phyloP scores from a whole-genome alignment of 208 protist genomes.

The Trypanosoma scelopori region DNA sequence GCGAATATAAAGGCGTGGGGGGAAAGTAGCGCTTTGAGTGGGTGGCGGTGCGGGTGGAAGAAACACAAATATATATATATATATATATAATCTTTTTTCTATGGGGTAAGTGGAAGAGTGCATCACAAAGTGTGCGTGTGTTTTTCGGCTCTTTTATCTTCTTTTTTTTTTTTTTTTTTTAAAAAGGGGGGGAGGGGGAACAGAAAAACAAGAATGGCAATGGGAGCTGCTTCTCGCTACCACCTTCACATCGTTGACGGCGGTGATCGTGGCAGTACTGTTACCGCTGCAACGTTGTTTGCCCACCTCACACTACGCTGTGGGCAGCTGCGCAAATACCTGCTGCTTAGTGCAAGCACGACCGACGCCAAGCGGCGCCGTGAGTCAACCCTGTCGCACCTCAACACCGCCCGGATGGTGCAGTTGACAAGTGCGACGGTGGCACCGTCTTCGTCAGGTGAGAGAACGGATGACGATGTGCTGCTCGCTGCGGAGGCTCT shows the following conservation, averaged over 20 bases:
- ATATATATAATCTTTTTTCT: no score
- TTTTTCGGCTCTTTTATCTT: no score
- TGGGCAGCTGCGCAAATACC: slow-evolving; percentile 45
- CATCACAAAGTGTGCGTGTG: no score
- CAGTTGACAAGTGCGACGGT: slow-evolving; percentile 3
- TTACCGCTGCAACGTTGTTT: slow-evolving; percentile 46
- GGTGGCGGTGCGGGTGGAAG: no score
- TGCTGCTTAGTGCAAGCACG: slow-evolving; percentile 74
- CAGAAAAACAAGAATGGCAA: no score
- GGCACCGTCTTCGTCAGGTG: slow-evolving; percentile 4
- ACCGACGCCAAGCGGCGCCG: slow-evolving; percentile 27
- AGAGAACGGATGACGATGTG: slow-evolving; percentile 23
- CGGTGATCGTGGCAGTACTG: slow-evolving; percentile 33
- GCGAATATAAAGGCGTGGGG: no score
- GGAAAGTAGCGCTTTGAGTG: no score
- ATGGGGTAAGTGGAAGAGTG: no score
- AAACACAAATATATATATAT: no score
- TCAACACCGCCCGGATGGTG: slow-evolving; percentile 3
- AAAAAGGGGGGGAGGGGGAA: no score
- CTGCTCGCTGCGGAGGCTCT: slow-evolving; percentile 27
- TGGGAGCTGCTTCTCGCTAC: slow-evolving; percentile 12
- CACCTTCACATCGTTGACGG: slow-evolving; percentile 80
- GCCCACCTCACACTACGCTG: slow-evolving; percentile 76
- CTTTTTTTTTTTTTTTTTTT: no score
- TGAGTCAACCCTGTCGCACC: slow-evolving; percentile 1